These are phyloP conservation scores for Penicillium sp. DNA, from an alignment of 2,329 filamentous ascomycete genomes.

Conservation along the genomic window DNA sequence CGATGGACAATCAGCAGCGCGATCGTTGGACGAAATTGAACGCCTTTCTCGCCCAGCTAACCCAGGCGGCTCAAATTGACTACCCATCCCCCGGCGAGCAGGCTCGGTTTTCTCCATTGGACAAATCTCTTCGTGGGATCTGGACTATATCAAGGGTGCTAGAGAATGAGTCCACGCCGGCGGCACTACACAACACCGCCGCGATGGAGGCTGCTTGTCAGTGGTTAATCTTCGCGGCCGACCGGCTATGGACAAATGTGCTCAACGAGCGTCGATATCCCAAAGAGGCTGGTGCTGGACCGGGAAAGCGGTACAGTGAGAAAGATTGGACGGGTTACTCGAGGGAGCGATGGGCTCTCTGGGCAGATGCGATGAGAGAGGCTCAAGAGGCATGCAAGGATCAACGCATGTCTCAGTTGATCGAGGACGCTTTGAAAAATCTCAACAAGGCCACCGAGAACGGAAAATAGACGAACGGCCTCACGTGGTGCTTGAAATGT, in stretches of 20 bases:
- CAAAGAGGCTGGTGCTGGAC: constrained; percentile 1
- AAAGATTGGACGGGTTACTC: constrained; percentile 4
- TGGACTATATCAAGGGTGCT: constrained; percentile 8
- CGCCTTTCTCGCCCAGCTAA: constrained; percentile 15
- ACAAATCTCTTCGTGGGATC: constrained; percentile 8
- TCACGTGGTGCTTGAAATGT: too few relatives aligned
- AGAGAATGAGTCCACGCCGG: constrained; percentile 10
- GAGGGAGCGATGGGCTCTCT: constrained; percentile 4
- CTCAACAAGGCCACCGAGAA: too few relatives aligned
- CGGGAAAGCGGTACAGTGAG: constrained; percentile 3
- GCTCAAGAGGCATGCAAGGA: constrained; percentile 1
- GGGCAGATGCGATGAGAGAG: constrained; percentile 2
- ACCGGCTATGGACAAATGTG: constrained; percentile 11
- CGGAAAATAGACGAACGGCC: too few relatives aligned
- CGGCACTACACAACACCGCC: constrained; percentile 5
- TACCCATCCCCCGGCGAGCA: constrained; percentile 2
- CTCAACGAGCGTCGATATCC: constrained; percentile 5
- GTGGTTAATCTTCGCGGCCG: constrained; percentile 11
- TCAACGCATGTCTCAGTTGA: constrained; percentile 4
- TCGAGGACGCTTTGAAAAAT: constrained; percentile 8
- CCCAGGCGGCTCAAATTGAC: constrained; percentile 9
- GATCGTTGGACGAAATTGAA: constrained; percentile 13
- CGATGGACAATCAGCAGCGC: constrained; percentile 4
- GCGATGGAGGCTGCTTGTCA: constrained; percentile 11
- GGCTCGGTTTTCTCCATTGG: constrained; percentile 5